A percentile compares a stretch with the other conserved stretches of the same genome.
These are phyloP conservation scores for Gynandropsis gynandra DNA, from an alignment of 345 rosid species.

Conservation along the genomic window DNA sequence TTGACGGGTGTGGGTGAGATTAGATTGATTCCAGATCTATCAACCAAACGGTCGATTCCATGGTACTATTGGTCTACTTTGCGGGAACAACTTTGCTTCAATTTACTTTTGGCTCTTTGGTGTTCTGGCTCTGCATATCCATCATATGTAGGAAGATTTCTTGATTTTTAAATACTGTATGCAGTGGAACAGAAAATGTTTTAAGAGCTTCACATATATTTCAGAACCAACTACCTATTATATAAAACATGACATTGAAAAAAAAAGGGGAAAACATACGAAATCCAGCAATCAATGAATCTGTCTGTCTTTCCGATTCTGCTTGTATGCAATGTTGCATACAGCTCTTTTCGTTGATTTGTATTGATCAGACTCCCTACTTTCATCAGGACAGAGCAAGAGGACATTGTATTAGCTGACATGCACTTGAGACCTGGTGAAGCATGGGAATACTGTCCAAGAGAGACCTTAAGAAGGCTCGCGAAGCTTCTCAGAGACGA, in stretches of 20 bases:
- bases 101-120: not conserved
- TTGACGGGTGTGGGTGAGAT: conserved; percentile 81
- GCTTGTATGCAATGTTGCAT: not conserved
- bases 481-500: conserved; percentile 67
- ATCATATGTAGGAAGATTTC: not conserved
- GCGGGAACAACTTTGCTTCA: not conserved
- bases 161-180: too few relatives aligned
- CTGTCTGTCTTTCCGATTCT: too few relatives aligned
- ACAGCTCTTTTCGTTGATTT: not conserved
- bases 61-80: conserved; percentile 39
- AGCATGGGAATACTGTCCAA: conserved; percentile 96
- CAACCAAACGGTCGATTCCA: conserved; percentile 61
- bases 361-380: conserved; percentile 13
- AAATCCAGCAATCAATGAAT: too few relatives aligned
- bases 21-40: conserved; percentile 80
- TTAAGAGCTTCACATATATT: too few relatives aligned
- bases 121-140: not conserved
- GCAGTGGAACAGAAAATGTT: too few relatives aligned
- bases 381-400: conserved; percentile 48
- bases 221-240: too few relatives aligned
- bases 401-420: conserved; percentile 94
- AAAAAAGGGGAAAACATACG: too few relatives aligned
- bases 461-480: conserved; percentile 69
- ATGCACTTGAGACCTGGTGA: conserved; percentile 77
- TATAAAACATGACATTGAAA: too few relatives aligned